These are phyloP conservation scores for Blakeslea trispora DNA, from an alignment of 371 early-diverging fungal species.

Conservation along the genomic window DNA sequence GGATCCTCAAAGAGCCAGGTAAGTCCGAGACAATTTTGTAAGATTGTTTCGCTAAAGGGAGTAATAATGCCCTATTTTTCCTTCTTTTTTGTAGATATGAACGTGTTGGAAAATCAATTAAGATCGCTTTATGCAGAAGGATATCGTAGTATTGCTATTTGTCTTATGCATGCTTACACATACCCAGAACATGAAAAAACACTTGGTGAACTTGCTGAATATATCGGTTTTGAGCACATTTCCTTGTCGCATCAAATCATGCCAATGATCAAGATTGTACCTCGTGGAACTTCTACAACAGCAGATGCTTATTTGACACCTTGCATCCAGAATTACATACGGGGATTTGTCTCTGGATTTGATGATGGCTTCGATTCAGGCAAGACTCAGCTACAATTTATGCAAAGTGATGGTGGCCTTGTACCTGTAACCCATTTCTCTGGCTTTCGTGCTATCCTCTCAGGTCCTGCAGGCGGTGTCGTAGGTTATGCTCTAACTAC, in stretches of 20 bases:
- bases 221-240: slow-evolving; percentile 83
- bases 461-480: slow-evolving; percentile 96
- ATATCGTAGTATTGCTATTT: slow-evolving; percentile 85
- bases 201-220: slow-evolving; percentile 69
- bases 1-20: slow-evolving; percentile 72
- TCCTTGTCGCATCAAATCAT: slow-evolving; percentile 83
- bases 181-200: slow-evolving; percentile 83
- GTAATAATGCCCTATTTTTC: not conserved
- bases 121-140: slow-evolving; percentile 67
- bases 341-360: slow-evolving; percentile 85
- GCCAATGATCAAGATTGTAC: slow-evolving; percentile 95
- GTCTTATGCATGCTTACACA: slow-evolving; percentile 92
- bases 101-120: slow-evolving; percentile 59
- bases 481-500: slow-evolving; percentile 91
- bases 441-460: slow-evolving; percentile 89
- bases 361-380: slow-evolving; percentile 64
- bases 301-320: slow-evolving; percentile 96
- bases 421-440: slow-evolving; percentile 81
- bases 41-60: no score
- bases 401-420: slow-evolving; percentile 96
- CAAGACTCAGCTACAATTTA: slow-evolving; percentile 84
- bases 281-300: slow-evolving; percentile 88
- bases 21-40: no score
- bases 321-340: slow-evolving; percentile 80
- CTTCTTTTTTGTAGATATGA: slow-evolving; percentile 18